These are phyloP conservation scores for Brettanomyces sp. DNA, from an alignment of 805 yeast species.

Conservation along the genomic window DNA sequence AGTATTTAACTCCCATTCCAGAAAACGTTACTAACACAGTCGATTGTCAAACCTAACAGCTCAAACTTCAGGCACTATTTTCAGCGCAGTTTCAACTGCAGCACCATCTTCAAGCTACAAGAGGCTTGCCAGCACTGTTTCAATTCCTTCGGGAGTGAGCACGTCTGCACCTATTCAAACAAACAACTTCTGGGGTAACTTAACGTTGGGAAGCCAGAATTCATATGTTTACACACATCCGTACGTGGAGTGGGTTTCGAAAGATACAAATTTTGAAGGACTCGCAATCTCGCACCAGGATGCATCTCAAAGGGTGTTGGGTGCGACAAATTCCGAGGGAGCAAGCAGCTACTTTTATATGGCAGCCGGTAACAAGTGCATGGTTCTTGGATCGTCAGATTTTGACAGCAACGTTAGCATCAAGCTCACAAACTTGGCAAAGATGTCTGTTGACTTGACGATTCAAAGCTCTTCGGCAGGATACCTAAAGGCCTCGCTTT, in stretches of 20 bases:
- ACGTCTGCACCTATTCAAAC: slow-evolving; percentile 49
- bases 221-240: slow-evolving; percentile 58
- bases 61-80: slow-evolving; percentile 4
- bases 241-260: slow-evolving; percentile 46
- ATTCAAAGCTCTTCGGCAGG: slow-evolving; percentile 25
- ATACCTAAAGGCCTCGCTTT: slow-evolving; percentile 39
- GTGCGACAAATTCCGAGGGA: slow-evolving; percentile 37
- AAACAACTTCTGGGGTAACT: slow-evolving; percentile 66
- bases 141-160: slow-evolving; percentile 38
- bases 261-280: slow-evolving; percentile 36
- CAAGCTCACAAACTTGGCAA: slow-evolving; percentile 36
- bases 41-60: background rate
- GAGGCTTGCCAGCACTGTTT: slow-evolving; percentile 34
- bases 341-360: slow-evolving; percentile 47
- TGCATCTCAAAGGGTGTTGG: slow-evolving; percentile 32
- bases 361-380: slow-evolving; percentile 50
- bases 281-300: slow-evolving; percentile 54
- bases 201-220: slow-evolving; percentile 46
- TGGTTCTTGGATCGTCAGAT: slow-evolving; percentile 43
- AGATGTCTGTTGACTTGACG: slow-evolving; percentile 41
- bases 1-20: background rate
- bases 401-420: slow-evolving; percentile 31
- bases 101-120: slow-evolving; percentile 38
- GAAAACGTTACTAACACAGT: background rate
- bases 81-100: slow-evolving; percentile 9